A percentile compares a stretch with the other conserved stretches of the same genome.
Evolutionary conservation across 257 asterid species (phyloP).

Genomic region (Jacaranda mimosifolia): DNA sequence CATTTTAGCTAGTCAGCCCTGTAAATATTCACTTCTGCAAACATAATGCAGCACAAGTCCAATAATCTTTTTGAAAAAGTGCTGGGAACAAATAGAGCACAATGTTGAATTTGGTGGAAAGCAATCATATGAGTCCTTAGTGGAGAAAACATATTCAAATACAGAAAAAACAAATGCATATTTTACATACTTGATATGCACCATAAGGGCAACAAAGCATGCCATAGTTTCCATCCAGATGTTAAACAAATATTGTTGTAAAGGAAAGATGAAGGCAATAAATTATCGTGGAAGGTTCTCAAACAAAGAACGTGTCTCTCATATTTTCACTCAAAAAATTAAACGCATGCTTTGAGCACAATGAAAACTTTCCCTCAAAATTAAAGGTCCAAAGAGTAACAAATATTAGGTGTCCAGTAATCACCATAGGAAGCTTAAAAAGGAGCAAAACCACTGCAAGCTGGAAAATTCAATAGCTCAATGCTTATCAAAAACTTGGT

Average conservation of each 20-base stretch:
- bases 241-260: not conserved
- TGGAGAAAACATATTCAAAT: too few relatives aligned
- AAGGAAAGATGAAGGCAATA: not conserved
- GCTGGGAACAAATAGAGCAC: too few relatives aligned
- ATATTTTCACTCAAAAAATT: not conserved
- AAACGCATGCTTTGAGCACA: not conserved
- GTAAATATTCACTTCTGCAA: too few relatives aligned
- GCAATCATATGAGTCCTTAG: too few relatives aligned
- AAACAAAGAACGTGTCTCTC: not conserved
- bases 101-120: too few relatives aligned
- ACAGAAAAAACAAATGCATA: too few relatives aligned
- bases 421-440: conserved; percentile 1
- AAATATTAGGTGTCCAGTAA: not conserved
- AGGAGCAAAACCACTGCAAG: conserved; percentile 21
- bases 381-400: conserved; percentile 14
- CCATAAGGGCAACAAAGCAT: too few relatives aligned
- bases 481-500: not conserved
- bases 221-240: not conserved
- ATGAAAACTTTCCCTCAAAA: not conserved
- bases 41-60: too few relatives aligned
- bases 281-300: not conserved
- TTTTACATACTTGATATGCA: too few relatives aligned
- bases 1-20: too few relatives aligned
- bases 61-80: too few relatives aligned
- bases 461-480: conserved; percentile 19